A percentile compares a stretch with the other conserved stretches of the same genome.
phyloP scores from a whole-genome alignment of 2,329 filamentous ascomycete species.

The Aspergillus sp. region DNA sequence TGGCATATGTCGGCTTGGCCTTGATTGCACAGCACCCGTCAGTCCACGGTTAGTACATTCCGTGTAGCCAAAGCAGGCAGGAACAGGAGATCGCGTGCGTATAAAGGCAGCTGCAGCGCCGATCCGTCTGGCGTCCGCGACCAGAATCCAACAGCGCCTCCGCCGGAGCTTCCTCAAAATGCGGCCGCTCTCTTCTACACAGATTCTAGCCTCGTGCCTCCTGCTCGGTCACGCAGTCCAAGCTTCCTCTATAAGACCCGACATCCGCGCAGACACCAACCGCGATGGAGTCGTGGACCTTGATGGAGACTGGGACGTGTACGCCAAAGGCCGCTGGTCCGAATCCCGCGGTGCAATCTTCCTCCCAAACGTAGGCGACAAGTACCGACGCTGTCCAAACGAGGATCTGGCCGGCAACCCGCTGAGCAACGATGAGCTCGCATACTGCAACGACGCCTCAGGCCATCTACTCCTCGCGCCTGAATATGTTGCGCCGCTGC shows the following conservation, averaged over 20 bases:
- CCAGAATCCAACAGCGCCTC: too few species aligned
- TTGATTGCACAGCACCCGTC: too few species aligned
- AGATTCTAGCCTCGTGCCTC: neutral
- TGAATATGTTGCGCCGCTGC: conserved; percentile 38
- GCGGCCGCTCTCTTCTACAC: neutral
- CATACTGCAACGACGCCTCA: conserved; percentile 43
- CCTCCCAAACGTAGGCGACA: conserved; percentile 45
- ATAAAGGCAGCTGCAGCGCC: neutral
- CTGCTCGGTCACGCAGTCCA: neutral
- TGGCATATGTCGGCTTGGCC: too few species aligned
- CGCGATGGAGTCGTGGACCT: conserved; percentile 41
- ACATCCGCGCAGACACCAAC: conserved; percentile 45
- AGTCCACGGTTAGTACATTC: too few species aligned
- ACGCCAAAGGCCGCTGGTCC: conserved; percentile 33
- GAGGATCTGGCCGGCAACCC: conserved; percentile 15
- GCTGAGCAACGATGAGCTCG: conserved; percentile 32
- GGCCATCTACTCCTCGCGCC: conserved; percentile 38
- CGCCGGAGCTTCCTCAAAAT: neutral
- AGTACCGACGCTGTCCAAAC: conserved; percentile 34
- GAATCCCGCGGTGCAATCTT: conserved; percentile 38
- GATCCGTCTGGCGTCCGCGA: neutral
- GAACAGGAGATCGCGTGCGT: too few species aligned
- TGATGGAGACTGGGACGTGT: conserved; percentile 22
- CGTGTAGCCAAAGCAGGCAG: too few species aligned
- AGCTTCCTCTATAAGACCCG: conserved; percentile 1